Percentiles rank a stretch among this genome's conserved stretches.
Conservation (phyloP, 345 rosid genomes). For the Theobroma cacao region DNA sequence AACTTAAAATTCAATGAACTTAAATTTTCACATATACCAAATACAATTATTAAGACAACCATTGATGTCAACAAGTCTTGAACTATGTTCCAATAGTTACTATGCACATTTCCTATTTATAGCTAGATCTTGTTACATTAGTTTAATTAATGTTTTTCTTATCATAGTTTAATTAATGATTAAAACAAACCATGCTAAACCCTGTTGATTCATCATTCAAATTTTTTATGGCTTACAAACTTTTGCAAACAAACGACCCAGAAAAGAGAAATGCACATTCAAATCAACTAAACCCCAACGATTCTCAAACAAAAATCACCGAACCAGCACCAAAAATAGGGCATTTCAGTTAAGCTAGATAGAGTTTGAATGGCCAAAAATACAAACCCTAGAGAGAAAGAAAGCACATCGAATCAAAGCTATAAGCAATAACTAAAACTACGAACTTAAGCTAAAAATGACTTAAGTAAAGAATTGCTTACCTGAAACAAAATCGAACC, state of each 20-base stretch:
- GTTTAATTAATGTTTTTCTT: no score
- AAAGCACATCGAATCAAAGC: not conserved
- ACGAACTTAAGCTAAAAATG: not conserved
- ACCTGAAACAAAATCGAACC: conserved; percentile 9
- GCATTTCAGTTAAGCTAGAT: not conserved
- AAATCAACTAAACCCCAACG: conserved; percentile 1
- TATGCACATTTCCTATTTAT: no score
- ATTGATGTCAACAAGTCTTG: no score
- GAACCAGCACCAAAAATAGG: not conserved
- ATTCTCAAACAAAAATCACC: not conserved
- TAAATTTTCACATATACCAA: no score
- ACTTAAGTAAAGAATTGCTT: not conserved
- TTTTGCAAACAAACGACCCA: not conserved
- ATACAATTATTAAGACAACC: no score
- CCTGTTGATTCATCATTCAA: no score
- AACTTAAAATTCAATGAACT: no score
- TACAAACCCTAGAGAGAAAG: not conserved
- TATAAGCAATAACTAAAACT: not conserved
- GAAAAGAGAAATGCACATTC: not conserved
- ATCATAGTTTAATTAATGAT: no score
- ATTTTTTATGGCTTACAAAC: no score
- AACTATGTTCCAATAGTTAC: no score
- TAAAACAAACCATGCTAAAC: no score
- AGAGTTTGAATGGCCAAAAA: not conserved
- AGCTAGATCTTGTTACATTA: no score